Conservation (phyloP, 768 basidiomycete species). For the Suillus subluteus region DNA sequence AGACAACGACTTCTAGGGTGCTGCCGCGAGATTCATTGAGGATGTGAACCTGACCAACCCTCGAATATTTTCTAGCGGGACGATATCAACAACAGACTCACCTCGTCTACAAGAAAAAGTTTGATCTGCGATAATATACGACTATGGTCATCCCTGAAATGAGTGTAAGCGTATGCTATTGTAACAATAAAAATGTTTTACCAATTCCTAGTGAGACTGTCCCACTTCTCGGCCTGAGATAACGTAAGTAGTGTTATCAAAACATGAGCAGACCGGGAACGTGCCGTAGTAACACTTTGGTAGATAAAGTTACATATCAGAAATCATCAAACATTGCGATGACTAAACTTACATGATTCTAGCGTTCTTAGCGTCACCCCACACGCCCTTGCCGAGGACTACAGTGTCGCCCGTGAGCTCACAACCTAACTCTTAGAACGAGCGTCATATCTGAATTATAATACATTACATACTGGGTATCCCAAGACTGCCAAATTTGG, state of each 20-base stretch:
- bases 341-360: slow-evolving; percentile 69
- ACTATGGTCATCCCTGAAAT: slow-evolving; percentile 60
- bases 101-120: slow-evolving; percentile 92
- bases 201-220: slow-evolving; percentile 90
- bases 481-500: slow-evolving; percentile 77
- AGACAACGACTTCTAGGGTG: slow-evolving; percentile 92
- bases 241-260: slow-evolving; percentile 3
- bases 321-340: background rate
- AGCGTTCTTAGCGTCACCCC: slow-evolving; percentile 75
- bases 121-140: slow-evolving; percentile 70
- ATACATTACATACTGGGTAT: slow-evolving; percentile 61
- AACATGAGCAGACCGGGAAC: slow-evolving; percentile 14
- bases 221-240: slow-evolving; percentile 91
- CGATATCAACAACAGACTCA: slow-evolving; percentile 30
- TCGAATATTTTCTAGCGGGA: background rate
- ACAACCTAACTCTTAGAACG: slow-evolving; percentile 53
- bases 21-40: slow-evolving; percentile 90
- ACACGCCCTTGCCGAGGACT: slow-evolving; percentile 61
- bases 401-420: slow-evolving; percentile 94
- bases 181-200: slow-evolving; percentile 31
- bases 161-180: slow-evolving; percentile 13
- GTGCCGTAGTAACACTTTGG: slow-evolving; percentile 76
- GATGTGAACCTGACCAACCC: slow-evolving; percentile 74
- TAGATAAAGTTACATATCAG: slow-evolving; percentile 9
- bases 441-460: background rate